Conservation (phyloP, 768 basidiomycete genomes). For the Vararia minispora region DNA sequence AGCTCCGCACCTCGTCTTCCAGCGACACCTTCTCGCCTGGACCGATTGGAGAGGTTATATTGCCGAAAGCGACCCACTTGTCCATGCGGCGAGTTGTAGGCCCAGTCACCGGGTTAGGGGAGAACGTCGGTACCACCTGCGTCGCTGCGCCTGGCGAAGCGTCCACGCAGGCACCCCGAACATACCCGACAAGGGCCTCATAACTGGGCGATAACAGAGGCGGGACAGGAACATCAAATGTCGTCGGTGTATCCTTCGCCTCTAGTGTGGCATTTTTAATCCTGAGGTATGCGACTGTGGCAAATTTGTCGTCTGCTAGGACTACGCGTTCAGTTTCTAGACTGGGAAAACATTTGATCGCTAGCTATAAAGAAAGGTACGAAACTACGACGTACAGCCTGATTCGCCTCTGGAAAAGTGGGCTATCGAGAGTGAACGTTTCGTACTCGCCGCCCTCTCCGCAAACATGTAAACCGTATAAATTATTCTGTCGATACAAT, state of each 20-base stretch:
- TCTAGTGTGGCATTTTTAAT: slow-evolving; percentile 59
- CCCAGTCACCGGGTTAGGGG: slow-evolving; percentile 11
- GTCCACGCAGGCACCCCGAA: no score
- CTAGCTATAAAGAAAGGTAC: not conserved
- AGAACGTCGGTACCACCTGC: no score
- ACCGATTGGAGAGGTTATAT: slow-evolving; percentile 26
- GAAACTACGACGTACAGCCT: slow-evolving; percentile 43
- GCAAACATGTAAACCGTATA: slow-evolving; percentile 88
- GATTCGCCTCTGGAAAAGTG: slow-evolving; percentile 75
- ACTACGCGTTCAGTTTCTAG: slow-evolving; percentile 59
- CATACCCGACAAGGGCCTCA: no score
- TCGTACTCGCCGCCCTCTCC: slow-evolving; percentile 99
- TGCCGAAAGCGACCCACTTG: slow-evolving; percentile 62
- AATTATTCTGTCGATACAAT: slow-evolving; percentile 39
- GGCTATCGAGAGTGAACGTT: slow-evolving; percentile 81
- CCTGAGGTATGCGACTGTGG: slow-evolving; percentile 84
- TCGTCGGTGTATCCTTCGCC: slow-evolving; percentile 29
- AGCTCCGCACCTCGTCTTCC: slow-evolving; percentile 60
- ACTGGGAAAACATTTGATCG: slow-evolving; percentile 23
- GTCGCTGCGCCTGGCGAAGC: no score
- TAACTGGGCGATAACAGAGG: no score
- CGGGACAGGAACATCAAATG: slow-evolving; percentile 28
- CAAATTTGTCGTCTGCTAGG: slow-evolving; percentile 73
- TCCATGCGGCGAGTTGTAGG: slow-evolving; percentile 26
- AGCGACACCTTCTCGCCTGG: slow-evolving; percentile 28